Percentiles rank a stretch among this genome's conserved stretches.
phyloP scores from a whole-genome alignment of 1,284 basidiomycete genomes.

The Mycena citricolor region DNA sequence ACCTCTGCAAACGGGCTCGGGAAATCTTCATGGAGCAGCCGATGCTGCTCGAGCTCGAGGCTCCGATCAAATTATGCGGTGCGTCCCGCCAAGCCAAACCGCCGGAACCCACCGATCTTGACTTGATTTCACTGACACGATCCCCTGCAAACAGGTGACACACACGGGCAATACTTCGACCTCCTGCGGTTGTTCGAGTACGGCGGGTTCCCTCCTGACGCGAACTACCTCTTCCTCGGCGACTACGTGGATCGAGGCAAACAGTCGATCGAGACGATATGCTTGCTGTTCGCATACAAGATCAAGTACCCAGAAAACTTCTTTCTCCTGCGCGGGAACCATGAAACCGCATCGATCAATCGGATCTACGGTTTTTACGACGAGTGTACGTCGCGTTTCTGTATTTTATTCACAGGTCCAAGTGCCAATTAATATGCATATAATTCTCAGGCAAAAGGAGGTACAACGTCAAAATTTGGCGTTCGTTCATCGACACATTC shows the following conservation, averaged over 20 bases:
- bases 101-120: too few relatives aligned
- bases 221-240: constrained; percentile 93
- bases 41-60: constrained; percentile 90
- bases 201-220: constrained; percentile 93
- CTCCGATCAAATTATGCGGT: constrained; percentile 97
- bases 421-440: constrained; percentile 9
- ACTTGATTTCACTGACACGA: too few relatives aligned
- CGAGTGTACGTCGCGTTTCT: constrained; percentile 71
- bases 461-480: constrained; percentile 98
- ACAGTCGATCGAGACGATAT: constrained; percentile 92
- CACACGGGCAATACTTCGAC: constrained; percentile 95
- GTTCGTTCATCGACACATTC: constrained; percentile 96
- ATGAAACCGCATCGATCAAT: constrained; percentile 94
- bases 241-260: constrained; percentile 97
- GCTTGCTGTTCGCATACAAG: constrained; percentile 88
- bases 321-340: constrained; percentile 92
- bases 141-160: constrained; percentile 83
- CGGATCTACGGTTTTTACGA: constrained; percentile 97
- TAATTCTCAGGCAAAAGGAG: constrained; percentile 81
- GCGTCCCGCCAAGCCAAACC: constrained; percentile 49
- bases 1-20: constrained; percentile 89
- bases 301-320: constrained; percentile 99
- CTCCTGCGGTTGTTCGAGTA: constrained; percentile 87
- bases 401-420: constrained; percentile 12
- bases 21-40: constrained; percentile 97